Base-by-base conservation (phyloP, 2,329 filamentous ascomycete species). In the Calonectria naviculata region DNA sequence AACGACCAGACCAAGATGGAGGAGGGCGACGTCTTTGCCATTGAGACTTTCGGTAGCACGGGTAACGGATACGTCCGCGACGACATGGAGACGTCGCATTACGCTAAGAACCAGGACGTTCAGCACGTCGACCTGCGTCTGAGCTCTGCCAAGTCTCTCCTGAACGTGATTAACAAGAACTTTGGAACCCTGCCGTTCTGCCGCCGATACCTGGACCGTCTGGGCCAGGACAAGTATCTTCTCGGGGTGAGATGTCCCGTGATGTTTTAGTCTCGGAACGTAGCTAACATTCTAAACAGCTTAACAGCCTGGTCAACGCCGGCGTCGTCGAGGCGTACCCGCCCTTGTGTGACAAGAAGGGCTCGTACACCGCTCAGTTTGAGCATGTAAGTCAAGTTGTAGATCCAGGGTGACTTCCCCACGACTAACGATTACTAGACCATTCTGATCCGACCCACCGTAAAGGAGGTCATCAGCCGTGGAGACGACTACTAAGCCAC, bases 201-300 rank as follows among this genome's bases (percentile, higher is more conserved):
- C 83, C 89, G 95, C 74, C 91, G 95, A 76, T 98, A 98, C 82
- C 87, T 98, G 71, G 95, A 98, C 84, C 93, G 95, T 66, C 84
- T 98, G n/a, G 95, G 96, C 29, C 94, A 97, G 82, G 95, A 98
- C 72, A 98, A 98, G 84, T 98, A 98, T 81, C 89, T 98, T 42
- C 88, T 98, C 9, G 95, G 95, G 54, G 94, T 96, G 86, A 83
- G 92, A 75, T 67, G 29, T 24, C 26, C 49, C 1, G 12, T n/a
- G 4, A 12, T n/a, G 17, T 12, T 6, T 85, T 29, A 13, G n/a
- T 42, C 19, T 47, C 26, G 29, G 58, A 49, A 24, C 15, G 8
- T 46, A 34, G 34, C 71, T 76, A 73, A 75, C 34, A 34, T 5
- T 42, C 38, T 46, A 41, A 54, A 26, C 36, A 95, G 93, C 86